phyloP scores from a whole-genome alignment of 768 basidiomycete genomes.

The Trametes cingulata region DNA sequence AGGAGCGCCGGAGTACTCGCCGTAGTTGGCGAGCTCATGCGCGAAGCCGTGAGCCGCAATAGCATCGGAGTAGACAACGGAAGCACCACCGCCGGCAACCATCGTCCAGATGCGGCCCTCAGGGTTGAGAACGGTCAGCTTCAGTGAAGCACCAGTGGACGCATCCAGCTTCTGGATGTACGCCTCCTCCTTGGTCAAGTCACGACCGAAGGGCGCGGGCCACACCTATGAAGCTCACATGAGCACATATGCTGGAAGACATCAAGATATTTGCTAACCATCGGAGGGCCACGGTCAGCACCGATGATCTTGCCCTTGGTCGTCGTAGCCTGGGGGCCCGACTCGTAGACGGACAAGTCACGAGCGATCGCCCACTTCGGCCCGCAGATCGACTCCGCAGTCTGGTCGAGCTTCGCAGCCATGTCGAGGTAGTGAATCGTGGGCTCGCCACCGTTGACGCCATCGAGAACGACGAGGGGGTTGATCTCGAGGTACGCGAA shows the following conservation, averaged over 20 bases:
- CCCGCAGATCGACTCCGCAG: constrained; percentile 96
- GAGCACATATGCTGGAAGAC: constrained; percentile 11
- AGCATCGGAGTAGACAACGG: constrained; percentile 70
- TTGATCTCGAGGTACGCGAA: constrained; percentile 99
- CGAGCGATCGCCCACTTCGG: constrained; percentile 99
- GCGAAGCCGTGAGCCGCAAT: constrained; percentile 94
- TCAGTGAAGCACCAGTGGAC: constrained; percentile 96
- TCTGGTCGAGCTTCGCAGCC: constrained; percentile 99
- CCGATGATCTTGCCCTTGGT: constrained; percentile 53
- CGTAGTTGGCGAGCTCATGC: constrained; percentile 98
- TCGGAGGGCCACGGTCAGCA: constrained; percentile 94
- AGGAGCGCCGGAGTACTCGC: constrained; percentile 98
- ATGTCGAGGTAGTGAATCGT: constrained; percentile 97
- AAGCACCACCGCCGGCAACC: constrained; percentile 96
- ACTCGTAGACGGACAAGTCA: constrained; percentile 76
- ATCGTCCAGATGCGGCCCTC: constrained; percentile 99
- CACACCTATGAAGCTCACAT: constrained; percentile 49
- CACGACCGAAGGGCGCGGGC: constrained; percentile 95
- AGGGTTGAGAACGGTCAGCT: constrained; percentile 93
- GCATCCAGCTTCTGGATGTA: constrained; percentile 98
- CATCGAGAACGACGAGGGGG: constrained; percentile 93
- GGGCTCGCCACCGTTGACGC: constrained; percentile 63
- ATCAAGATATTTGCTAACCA: constrained; percentile 52
- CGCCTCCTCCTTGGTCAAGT: constrained; percentile 97
- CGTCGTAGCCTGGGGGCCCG: constrained; percentile 43